These are phyloP conservation scores for Diaporthe sp. DNA, from an alignment of 2,329 filamentous ascomycete genomes.

Conservation along the genomic window DNA sequence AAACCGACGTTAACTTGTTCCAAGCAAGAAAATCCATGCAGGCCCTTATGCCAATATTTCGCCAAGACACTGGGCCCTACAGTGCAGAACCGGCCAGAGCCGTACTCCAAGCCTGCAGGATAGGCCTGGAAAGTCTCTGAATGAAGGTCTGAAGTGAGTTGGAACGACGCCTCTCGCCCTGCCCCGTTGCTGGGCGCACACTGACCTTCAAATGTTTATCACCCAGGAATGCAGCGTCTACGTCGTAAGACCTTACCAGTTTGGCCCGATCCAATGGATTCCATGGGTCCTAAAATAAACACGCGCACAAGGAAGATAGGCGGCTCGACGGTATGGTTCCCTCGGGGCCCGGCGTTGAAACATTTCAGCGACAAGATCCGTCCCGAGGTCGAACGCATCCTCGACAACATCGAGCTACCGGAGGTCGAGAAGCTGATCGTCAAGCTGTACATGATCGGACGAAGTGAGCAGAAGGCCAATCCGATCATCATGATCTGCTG, in stretches of 20 bases:
- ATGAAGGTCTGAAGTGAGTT: not conserved
- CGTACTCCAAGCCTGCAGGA: too few species aligned
- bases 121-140: not conserved
- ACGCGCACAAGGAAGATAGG: not conserved
- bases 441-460: not conserved
- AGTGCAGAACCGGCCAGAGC: too few species aligned
- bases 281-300: not conserved
- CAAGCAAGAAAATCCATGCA: too few species aligned
- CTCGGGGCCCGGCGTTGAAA: not conserved
- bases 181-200: fast-evolving
- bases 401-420: not conserved
- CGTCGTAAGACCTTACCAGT: not conserved
- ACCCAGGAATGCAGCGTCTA: not conserved
- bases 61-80: too few species aligned
- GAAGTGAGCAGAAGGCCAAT: not conserved
- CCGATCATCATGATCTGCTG: not conserved
- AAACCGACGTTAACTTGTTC: too few species aligned
- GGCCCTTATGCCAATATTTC: too few species aligned
- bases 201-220: fast-evolving
- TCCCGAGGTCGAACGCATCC: not conserved
- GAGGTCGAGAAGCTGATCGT: not conserved
- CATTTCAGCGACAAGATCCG: not conserved
- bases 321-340: not conserved
- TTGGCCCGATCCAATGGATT: not conserved
- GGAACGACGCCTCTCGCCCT: not conserved